phyloP scores from a whole-genome alignment of 345 rosid genomes.

The Kernera saxatilis region DNA sequence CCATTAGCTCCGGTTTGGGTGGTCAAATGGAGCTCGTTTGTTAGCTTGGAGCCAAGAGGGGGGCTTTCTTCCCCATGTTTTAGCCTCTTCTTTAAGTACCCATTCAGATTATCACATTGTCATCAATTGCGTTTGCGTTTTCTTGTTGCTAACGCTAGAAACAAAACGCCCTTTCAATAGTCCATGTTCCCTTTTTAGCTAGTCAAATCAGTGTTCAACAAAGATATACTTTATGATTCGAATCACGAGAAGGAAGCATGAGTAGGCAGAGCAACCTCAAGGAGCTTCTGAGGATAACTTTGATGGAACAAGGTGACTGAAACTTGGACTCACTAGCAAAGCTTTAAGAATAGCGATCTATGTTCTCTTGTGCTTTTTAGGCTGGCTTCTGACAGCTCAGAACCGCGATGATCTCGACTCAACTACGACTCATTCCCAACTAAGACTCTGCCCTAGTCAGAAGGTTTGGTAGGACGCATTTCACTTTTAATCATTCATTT shows the following conservation, averaged over 20 bases:
- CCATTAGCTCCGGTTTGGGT: not conserved
- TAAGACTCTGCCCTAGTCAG: no score
- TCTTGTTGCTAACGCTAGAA: not conserved
- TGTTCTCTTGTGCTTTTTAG: no score
- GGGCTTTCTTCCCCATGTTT: not conserved
- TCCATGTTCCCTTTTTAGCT: not conserved
- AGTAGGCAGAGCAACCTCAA: not conserved
- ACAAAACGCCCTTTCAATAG: not conserved
- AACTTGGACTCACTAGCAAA: not conserved
- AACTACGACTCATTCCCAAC: no score
- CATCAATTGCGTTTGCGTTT: not conserved
- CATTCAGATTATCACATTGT: not conserved
- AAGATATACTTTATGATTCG: not conserved
- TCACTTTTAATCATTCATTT: no score
- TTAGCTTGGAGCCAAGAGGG: not conserved
- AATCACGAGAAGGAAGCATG: not conserved
- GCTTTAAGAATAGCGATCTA: not conserved
- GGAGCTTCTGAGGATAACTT: not conserved
- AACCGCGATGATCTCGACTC: not conserved
- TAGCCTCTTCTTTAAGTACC: not conserved
- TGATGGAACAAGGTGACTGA: conserved; percentile 4
- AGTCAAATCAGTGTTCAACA: no score
- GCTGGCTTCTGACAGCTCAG: not conserved
- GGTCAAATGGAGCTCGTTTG: not conserved
- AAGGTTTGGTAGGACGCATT: no score